Evolutionary conservation across 768 basidiomycete species (phyloP).

Genomic region (Wakefieldia striispora): DNA sequence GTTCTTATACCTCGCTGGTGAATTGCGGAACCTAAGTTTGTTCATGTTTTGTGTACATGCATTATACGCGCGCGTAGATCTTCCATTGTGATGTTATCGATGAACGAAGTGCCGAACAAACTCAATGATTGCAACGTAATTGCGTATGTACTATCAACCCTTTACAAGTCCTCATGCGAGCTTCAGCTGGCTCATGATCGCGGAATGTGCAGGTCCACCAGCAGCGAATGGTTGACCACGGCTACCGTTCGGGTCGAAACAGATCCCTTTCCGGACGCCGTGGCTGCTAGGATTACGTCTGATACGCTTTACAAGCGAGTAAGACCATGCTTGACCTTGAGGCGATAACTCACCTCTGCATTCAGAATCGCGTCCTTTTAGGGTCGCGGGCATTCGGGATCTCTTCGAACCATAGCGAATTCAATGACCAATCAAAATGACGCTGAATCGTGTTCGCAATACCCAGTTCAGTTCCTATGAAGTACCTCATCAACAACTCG

Average conservation of each 20-base stretch:
- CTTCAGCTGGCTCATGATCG: conserved; percentile 64
- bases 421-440: conserved; percentile 83
- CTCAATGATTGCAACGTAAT: not conserved
- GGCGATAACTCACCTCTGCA: conserved; percentile 48
- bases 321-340: not conserved
- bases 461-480: conserved; percentile 84
- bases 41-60: conserved; percentile 24
- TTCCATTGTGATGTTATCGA: conserved; percentile 18
- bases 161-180: conserved; percentile 12
- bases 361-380: conserved; percentile 69
- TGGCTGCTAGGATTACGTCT: conserved; percentile 73
- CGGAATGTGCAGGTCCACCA: conserved; percentile 49
- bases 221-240: conserved; percentile 62
- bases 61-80: not conserved
- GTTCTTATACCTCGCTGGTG: conserved; percentile 18
- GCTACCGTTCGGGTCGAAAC: conserved; percentile 57
- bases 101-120: conserved; percentile 2
- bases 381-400: conserved; percentile 78
- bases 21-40: conserved; percentile 20
- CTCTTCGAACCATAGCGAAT: conserved; percentile 88
- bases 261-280: conserved; percentile 64
- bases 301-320: conserved; percentile 49
- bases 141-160: conserved; percentile 6
- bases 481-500: conserved; percentile 82
- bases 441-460: conserved; percentile 82